These are phyloP conservation scores for Discostella pseudostelligera DNA, from an alignment of 108 stramenopile species.

Conservation along the genomic window DNA sequence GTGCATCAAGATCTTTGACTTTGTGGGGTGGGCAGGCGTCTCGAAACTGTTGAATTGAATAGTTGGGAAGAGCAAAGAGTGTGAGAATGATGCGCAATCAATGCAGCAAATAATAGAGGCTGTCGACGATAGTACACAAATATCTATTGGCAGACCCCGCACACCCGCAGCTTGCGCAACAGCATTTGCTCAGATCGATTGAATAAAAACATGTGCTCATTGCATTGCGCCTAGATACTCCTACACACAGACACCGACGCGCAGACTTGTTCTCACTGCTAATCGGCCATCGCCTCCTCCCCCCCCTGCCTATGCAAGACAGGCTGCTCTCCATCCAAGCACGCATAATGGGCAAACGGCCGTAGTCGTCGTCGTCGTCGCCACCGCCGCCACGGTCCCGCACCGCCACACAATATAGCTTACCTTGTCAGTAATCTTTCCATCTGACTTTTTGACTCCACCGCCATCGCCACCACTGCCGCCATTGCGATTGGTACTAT, in stretches of 20 bases:
- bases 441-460: conserved; percentile 31
- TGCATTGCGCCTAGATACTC: no score
- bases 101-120: not conserved
- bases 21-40: conserved; percentile 77
- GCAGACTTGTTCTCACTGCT: no score
- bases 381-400: not conserved
- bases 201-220: no score
- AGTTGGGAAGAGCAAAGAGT: not conserved
- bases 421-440: conserved; percentile 51
- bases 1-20: conserved; percentile 74
- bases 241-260: no score
- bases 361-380: no score
- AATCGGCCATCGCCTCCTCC: no score
- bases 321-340: no score
- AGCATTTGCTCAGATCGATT: no score
- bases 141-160: no score
- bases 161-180: no score
- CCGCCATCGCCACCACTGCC: conserved; percentile 6
- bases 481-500: not conserved
- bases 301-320: no score
- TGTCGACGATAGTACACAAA: not conserved
- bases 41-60: conserved; percentile 37
- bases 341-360: not conserved
- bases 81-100: not conserved
- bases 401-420: not conserved